Conservation (phyloP, 345 rosid species). For the Kandelia obovata region DNA sequence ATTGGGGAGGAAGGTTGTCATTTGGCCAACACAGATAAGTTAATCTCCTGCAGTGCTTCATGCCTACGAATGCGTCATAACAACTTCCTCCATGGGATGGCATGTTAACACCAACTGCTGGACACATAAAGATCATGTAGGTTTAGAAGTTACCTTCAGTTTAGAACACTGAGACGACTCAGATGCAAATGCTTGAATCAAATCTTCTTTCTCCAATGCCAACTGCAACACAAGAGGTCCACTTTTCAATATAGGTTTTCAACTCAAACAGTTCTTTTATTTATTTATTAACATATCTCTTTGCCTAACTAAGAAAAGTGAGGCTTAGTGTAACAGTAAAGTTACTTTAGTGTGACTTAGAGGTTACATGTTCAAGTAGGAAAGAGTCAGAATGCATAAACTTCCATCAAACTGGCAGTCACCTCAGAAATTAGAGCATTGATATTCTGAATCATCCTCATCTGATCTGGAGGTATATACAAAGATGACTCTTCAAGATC, state of each 20-base stretch:
- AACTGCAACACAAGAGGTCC: conserved; percentile 47
- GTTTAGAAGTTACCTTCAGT: conserved; percentile 53
- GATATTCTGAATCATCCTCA: conserved; percentile 69
- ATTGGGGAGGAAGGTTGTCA: no score
- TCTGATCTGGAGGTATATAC: conserved; percentile 76
- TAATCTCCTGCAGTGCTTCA: no score
- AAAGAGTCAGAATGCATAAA: background rate
- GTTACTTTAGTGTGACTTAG: no score
- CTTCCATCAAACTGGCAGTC: conserved; percentile 2
- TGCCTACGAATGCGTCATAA: no score
- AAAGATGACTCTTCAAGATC: conserved; percentile 51
- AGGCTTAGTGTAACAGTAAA: no score
- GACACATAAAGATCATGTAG: background rate
- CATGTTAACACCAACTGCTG: background rate
- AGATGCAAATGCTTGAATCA: conserved; percentile 67
- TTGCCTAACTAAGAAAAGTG: background rate
- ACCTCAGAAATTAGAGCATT: conserved; percentile 75
- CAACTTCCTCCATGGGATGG: background rate
- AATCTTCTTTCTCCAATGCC: conserved; percentile 81
- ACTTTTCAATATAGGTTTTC: background rate
- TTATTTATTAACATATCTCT: background rate
- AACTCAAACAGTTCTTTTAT: conserved; percentile 1
- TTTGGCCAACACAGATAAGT: no score
- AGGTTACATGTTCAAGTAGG: no score
- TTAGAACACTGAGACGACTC: conserved; percentile 66